Evolutionary conservation across 306 rosid species (phyloP).

Genomic region (Sphenostylis stenocarpa): DNA sequence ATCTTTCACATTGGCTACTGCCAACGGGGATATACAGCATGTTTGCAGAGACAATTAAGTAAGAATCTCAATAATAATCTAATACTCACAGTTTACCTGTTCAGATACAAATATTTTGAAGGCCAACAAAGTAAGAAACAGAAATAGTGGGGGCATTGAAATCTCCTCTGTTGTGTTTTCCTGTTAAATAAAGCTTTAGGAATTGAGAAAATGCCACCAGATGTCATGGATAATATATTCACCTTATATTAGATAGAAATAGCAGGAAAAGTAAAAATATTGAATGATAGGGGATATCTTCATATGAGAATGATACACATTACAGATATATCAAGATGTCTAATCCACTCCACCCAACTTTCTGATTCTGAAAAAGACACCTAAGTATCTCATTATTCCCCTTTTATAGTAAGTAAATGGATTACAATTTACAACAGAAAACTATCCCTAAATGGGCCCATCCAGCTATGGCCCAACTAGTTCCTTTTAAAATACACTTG

Average conservation of each 20-base stretch:
- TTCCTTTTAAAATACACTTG: neutral
- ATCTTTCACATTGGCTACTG: conserved; percentile 26
- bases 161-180: conserved; percentile 60
- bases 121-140: conserved; percentile 72
- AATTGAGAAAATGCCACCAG: conserved; percentile 28
- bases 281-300: neutral
- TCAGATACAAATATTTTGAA: conserved; percentile 69
- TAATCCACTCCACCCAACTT: neutral
- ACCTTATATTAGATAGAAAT: neutral
- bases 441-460: neutral
- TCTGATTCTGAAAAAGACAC: neutral
- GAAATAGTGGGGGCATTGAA: conserved; percentile 82
- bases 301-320: neutral
- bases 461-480: neutral
- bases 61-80: conserved; percentile 19
- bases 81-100: conserved; percentile 43
- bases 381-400: neutral
- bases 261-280: neutral
- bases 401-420: neutral
- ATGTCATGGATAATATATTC: conserved; percentile 19
- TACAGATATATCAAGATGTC: neutral
- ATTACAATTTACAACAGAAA: no score
- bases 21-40: neutral
- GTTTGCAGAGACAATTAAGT: conserved; percentile 8
- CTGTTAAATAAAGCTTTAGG: conserved; percentile 48